Conservation (phyloP, 352 stramenopile genomes). For the Phytophthora melonis region DNA sequence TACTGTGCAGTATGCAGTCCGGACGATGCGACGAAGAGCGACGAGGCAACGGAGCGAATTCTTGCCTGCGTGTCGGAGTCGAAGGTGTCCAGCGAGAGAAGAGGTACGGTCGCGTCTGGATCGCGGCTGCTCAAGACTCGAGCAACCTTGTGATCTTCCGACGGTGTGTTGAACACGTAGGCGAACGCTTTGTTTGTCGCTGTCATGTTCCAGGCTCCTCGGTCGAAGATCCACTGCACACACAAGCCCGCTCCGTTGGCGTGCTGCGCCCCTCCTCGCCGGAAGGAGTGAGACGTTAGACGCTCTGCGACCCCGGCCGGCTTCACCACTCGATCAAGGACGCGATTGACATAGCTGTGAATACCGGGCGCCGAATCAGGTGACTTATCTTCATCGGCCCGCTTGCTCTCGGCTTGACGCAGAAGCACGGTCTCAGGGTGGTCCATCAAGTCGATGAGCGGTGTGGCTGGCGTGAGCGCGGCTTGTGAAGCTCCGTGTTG, state of each 20-base stretch:
- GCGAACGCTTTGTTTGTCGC: neutral
- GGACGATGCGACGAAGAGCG: neutral
- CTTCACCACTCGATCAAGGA: too few species aligned
- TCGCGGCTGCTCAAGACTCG: constrained; percentile 1
- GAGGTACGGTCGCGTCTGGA: neutral
- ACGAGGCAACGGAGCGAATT: neutral
- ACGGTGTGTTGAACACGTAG: neutral
- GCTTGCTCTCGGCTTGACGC: too few species aligned
- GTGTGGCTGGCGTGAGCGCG: neutral
- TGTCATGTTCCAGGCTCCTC: neutral
- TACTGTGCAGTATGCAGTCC: neutral
- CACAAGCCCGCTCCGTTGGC: neutral
- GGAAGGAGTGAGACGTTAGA: too few species aligned
- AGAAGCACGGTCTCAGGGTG: too few species aligned
- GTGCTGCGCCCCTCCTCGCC: too few species aligned
- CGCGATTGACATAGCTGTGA: too few species aligned
- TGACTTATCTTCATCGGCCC: too few species aligned
- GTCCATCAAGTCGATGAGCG: neutral
- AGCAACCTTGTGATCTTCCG: constrained; percentile 3
- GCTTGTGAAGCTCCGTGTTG: neutral
- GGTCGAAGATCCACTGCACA: neutral
- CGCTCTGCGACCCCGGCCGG: too few species aligned
- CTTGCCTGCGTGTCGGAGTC: neutral
- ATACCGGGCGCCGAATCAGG: too few species aligned
- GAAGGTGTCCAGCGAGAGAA: constrained; percentile 2